Evolutionary conservation across 73 alveolate genomes (phyloP).

Genomic region (Paramecium octaurelia): DNA sequence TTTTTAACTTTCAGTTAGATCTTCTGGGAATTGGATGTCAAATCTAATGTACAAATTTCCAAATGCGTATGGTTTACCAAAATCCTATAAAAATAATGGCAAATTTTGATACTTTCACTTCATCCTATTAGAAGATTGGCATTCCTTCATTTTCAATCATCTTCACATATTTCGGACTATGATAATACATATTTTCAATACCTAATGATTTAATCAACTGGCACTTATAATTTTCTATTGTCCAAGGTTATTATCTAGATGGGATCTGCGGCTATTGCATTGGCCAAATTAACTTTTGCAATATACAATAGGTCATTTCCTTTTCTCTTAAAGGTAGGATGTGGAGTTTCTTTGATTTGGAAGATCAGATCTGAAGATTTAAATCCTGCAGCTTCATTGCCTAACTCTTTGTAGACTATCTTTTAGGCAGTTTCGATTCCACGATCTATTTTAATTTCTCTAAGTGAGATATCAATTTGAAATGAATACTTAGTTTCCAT

Average conservation of each 20-base stretch:
- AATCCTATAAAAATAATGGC: background rate
- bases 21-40: slow-evolving; percentile 64
- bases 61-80: slow-evolving; percentile 51
- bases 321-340: slow-evolving; percentile 73
- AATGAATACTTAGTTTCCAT: slow-evolving; percentile 57
- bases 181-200: background rate
- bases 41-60: slow-evolving; percentile 66
- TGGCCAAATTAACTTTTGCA: slow-evolving; percentile 69
- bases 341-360: slow-evolving; percentile 75
- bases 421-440: slow-evolving; percentile 81
- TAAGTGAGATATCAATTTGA: background rate
- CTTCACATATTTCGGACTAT: slow-evolving; percentile 79
- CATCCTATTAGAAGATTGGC: slow-evolving; percentile 78
- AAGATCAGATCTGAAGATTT: slow-evolving; percentile 74
- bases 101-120: background rate
- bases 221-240: slow-evolving; percentile 48
- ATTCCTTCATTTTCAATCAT: slow-evolving; percentile 86
- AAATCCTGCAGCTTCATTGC: slow-evolving; percentile 79
- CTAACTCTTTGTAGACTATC: slow-evolving; percentile 75
- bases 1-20: slow-evolving; percentile 44
- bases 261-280: slow-evolving; percentile 84
- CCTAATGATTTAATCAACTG: slow-evolving; percentile 82
- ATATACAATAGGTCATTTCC: slow-evolving; percentile 82
- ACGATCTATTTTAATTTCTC: slow-evolving; percentile 78
- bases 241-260: slow-evolving; percentile 63